phyloP scores from a whole-genome alignment of 345 rosid species.

The Dipteronia sinensis region DNA sequence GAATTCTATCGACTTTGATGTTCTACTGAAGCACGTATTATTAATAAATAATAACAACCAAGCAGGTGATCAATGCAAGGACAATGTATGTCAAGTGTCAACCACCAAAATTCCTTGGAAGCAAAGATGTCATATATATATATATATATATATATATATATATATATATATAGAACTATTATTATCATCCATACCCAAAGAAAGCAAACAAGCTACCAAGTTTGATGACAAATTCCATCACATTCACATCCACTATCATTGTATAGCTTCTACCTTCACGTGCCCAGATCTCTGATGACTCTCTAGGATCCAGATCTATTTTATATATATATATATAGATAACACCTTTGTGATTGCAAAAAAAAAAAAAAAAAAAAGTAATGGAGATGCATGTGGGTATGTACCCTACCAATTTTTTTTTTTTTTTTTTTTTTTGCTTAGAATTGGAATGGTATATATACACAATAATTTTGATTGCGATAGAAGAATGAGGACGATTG shows the following conservation, averaged over 20 bases:
- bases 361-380: not conserved
- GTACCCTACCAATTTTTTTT: not conserved
- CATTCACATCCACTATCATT: not conserved
- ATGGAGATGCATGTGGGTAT: not conserved
- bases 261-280: not conserved
- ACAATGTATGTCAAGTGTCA: not conserved
- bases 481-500: not conserved
- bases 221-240: not conserved
- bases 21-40: no score
- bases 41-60: no score
- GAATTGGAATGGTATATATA: not conserved
- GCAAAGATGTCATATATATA: constrained; percentile 5
- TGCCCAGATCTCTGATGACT: not conserved
- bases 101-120: constrained; percentile 19
- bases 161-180: no score
- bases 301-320: no score
- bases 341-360: not conserved
- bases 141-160: no score
- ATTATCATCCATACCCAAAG: not conserved
- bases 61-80: no score
- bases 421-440: no score
- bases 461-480: constrained; percentile 1
- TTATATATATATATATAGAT: no score
- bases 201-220: constrained; percentile 3
- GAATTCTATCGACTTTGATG: no score